Evolutionary conservation across 2,329 filamentous ascomycete species (phyloP).

Genomic region (Venturia nashicola): DNA sequence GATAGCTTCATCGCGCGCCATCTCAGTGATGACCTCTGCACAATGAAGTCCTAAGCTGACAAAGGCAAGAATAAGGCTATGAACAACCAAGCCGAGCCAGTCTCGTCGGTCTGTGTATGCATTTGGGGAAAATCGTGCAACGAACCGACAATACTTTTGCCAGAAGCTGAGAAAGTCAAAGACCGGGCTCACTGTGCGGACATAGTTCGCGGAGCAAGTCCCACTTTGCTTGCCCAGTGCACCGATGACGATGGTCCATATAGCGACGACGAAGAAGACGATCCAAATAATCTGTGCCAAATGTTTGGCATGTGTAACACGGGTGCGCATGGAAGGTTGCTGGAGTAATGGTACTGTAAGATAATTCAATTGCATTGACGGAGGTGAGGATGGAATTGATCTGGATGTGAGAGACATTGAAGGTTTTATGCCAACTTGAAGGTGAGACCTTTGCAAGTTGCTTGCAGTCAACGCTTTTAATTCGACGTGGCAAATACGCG

Average conservation of each 20-base stretch:
- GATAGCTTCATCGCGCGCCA: conserved; percentile 5
- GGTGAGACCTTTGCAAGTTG: background rate
- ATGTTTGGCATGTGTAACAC: background rate
- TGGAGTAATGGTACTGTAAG: background rate
- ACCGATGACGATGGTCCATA: background rate
- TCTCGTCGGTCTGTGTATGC: background rate
- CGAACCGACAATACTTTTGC: conserved; percentile 4
- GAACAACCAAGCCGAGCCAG: conserved; percentile 5
- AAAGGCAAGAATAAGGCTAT: background rate
- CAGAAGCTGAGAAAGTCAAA: background rate
- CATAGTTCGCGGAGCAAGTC: background rate
- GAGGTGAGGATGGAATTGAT: background rate
- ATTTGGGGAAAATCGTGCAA: background rate
- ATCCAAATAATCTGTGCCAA: background rate
- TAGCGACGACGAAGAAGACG: background rate
- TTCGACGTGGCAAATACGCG: background rate
- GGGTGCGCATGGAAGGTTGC: background rate
- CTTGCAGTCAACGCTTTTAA: background rate
- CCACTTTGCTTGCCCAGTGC: background rate
- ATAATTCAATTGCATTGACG: background rate
- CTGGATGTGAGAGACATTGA: background rate
- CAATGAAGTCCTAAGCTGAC: conserved; percentile 5
- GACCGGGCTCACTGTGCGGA: background rate
- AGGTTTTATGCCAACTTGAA: background rate
- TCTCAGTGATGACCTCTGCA: conserved; percentile 5